Conservation (phyloP, 345 rosid genomes). For the Camelina sativa region DNA sequence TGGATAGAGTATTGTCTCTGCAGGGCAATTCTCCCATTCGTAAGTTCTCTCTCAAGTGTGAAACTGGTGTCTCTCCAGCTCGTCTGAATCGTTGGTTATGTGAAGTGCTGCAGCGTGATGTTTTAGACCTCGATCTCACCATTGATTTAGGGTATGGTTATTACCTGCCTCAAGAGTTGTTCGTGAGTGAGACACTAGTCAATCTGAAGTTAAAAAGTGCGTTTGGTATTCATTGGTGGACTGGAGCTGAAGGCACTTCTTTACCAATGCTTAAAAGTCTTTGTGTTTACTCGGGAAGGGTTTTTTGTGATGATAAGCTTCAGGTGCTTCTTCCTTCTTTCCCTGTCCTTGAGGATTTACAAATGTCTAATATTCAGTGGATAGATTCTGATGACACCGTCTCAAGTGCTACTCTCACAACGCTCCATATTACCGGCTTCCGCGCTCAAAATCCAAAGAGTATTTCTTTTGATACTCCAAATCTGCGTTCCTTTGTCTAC, state of each 20-base stretch:
- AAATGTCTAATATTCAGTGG: neutral
- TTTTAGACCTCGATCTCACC: conserved; percentile 11
- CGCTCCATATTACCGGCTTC: neutral
- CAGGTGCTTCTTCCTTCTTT: conserved; percentile 19
- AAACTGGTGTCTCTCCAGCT: neutral
- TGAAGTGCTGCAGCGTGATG: conserved; percentile 15
- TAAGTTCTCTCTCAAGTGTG: conserved; percentile 24
- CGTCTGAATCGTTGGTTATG: conserved; percentile 8
- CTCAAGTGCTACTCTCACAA: conserved; percentile 9
- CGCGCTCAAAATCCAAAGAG: conserved; percentile 10
- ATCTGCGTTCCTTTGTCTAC: neutral
- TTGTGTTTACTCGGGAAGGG: neutral
- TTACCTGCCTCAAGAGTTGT: conserved; percentile 27
- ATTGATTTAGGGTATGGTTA: neutral
- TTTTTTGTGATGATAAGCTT: neutral
- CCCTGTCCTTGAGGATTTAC: conserved; percentile 20
- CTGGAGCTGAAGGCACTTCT: neutral
- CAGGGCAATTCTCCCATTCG: conserved; percentile 22
- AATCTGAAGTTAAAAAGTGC: neutral
- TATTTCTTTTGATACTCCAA: conserved; percentile 27
- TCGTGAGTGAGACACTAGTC: conserved; percentile 1
- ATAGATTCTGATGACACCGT: neutral
- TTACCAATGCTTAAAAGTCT: conserved; percentile 26
- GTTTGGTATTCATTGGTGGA: conserved; percentile 18
- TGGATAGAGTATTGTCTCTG: conserved; percentile 1